Base-by-base conservation (phyloP, 192 early-diverging fungal species). In the Linnemannia hyalina region DNA sequence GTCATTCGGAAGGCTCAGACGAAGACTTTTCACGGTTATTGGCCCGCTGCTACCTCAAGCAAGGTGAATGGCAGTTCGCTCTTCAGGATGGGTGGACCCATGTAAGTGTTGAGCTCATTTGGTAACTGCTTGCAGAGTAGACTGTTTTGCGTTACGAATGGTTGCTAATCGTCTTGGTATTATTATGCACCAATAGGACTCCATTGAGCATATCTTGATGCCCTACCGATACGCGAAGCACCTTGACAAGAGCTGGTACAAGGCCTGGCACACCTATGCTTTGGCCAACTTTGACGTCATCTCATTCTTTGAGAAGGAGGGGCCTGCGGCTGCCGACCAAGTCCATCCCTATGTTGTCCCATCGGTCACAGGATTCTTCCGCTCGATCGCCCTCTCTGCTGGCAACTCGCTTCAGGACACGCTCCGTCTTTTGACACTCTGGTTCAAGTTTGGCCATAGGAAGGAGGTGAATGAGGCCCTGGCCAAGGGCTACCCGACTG, bases 231-330 rank as follows among this genome's bases (percentile, higher is more conserved):
- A 96, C 35, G 98, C 98, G 0, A 97, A 96, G 15, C 91, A 94
- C 49, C 94, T 96, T 87, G 97, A 98, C 87, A 90, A 92, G 82
- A 92, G 95, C 68, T 98, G 97, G 96, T 98, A 99, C 91, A 99
- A 94, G 77, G 98, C 98, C 18, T 99, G 98, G 97, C 98, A 99
- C 81, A 93, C 96, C 8, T 98, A 96, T 94, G 98, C 97, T 8
- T 85, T 98, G 40, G 93, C 95, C 47, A 98, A 98, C 80, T 96
- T 96, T 82, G 96, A 99, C 83, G 95, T 95, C 22, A 92, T 97
- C 68, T 92, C 92, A 11, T 92, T 94, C 77, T 92, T 94, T 81
- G 93, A 95, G 70, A 91, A 93, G 41, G 73, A 73, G 6, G 77
- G 47, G 32, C 38, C 73, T 11, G 40, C 78, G 40, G 75, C 44